Conservation (phyloP, 2,329 filamentous ascomycete genomes). For the Fusarium goolgardi region DNA sequence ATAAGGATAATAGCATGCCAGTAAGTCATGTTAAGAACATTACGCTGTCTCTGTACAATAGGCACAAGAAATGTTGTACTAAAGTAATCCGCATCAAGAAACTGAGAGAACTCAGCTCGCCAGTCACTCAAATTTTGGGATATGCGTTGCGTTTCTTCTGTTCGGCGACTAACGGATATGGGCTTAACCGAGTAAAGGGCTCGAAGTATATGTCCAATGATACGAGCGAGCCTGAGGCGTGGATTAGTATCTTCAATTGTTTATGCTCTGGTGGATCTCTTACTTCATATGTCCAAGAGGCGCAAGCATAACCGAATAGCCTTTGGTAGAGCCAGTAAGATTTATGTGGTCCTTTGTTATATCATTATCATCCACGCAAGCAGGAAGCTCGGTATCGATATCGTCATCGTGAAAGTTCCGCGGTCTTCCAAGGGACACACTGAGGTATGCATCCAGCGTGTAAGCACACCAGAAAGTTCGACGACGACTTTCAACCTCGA, state of each 20-base stretch:
- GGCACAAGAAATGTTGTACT: constrained; percentile 52
- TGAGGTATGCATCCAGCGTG: constrained; percentile 43
- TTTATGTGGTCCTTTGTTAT: constrained; percentile 38
- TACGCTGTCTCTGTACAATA: constrained; percentile 56
- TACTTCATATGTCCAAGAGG: constrained; percentile 54
- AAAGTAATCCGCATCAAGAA: constrained; percentile 54
- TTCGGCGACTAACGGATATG: constrained; percentile 44
- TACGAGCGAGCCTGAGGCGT: constrained; percentile 48
- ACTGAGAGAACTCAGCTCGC: constrained; percentile 51
- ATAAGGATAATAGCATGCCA: constrained; percentile 58
- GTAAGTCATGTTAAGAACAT: constrained; percentile 56
- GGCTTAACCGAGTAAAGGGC: constrained; percentile 53
- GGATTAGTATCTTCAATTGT: not conserved
- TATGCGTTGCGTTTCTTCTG: constrained; percentile 46
- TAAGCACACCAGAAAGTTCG: constrained; percentile 46
- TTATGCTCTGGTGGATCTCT: not conserved
- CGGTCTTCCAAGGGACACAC: constrained; percentile 40
- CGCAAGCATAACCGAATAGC: constrained; percentile 49
- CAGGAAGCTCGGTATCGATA: constrained; percentile 43
- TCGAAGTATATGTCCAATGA: constrained; percentile 52
- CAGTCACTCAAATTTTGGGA: constrained; percentile 51
- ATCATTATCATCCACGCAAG: constrained; percentile 40
- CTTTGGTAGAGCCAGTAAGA: constrained; percentile 6
- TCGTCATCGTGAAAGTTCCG: constrained; percentile 45
- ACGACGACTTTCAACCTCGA: constrained; percentile 42